phyloP scores from a whole-genome alignment of 371 early-diverging fungal genomes.

The Mucor irregularis region DNA sequence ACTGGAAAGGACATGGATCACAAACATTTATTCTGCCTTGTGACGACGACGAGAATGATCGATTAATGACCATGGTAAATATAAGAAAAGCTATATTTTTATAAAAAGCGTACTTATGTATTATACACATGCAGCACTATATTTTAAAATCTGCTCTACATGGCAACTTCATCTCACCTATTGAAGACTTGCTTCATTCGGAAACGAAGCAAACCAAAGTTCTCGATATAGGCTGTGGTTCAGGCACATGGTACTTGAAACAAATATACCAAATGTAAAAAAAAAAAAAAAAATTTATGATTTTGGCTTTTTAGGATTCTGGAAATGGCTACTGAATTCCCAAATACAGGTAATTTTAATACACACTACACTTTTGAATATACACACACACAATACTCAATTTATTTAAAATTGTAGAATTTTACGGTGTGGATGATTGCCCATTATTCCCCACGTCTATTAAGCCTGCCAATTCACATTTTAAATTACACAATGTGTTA shows the following conservation, averaged over 20 bases:
- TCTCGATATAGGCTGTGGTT: slow-evolving; percentile 44
- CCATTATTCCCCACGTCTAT: slow-evolving; percentile 57
- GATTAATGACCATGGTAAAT: slow-evolving; percentile 42
- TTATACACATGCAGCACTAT: slow-evolving; percentile 31
- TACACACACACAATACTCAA: slow-evolving; percentile 7
- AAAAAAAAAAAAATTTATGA: not conserved
- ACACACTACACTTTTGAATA: not conserved
- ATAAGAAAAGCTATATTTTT: not conserved
- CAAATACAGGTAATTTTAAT: slow-evolving; percentile 21
- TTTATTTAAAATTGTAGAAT: no score
- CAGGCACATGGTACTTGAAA: slow-evolving; percentile 42
- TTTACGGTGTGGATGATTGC: slow-evolving; percentile 57
- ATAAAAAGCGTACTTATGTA: not conserved
- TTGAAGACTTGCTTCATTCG: slow-evolving; percentile 3
- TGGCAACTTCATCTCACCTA: slow-evolving; percentile 37
- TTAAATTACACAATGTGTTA: slow-evolving; percentile 50
- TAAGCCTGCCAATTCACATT: slow-evolving; percentile 56
- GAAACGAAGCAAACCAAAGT: slow-evolving; percentile 19
- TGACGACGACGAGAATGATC: slow-evolving; percentile 45
- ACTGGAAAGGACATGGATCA: slow-evolving; percentile 11
- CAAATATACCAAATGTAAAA: not conserved
- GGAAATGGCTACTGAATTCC: slow-evolving; percentile 36
- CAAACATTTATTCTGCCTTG: slow-evolving; percentile 26
- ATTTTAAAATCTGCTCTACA: slow-evolving; percentile 39
- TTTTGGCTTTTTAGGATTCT: slow-evolving; percentile 20